These are phyloP conservation scores for Talaromyces liani DNA, from an alignment of 495 filamentous ascomycete genomes.

Conservation along the genomic window DNA sequence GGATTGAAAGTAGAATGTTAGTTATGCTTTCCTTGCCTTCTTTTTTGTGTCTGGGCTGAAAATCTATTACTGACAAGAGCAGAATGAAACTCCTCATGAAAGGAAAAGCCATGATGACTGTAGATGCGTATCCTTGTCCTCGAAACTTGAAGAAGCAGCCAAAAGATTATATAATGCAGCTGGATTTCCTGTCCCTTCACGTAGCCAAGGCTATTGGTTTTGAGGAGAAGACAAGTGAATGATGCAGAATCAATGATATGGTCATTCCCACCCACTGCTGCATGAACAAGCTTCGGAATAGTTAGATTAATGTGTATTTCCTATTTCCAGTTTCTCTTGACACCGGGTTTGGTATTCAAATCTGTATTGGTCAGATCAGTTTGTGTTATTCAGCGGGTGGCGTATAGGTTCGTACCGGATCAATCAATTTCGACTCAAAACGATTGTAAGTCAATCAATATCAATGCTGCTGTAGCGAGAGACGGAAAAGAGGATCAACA, in stretches of 20 bases:
- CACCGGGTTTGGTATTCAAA: not conserved
- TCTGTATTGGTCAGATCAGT: not conserved
- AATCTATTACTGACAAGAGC: slow-evolving; percentile 34
- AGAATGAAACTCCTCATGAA: slow-evolving; percentile 40
- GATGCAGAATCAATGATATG: slow-evolving; percentile 3
- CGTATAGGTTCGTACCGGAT: not conserved
- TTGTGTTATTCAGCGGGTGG: not conserved
- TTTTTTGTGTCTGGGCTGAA: not conserved
- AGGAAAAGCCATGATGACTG: slow-evolving; percentile 33
- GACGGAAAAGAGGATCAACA: not conserved
- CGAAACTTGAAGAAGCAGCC: not conserved
- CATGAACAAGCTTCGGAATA: not conserved
- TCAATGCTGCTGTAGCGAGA: not conserved
- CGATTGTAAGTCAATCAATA: slow-evolving; percentile 1
- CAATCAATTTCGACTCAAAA: not conserved
- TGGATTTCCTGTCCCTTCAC: not conserved
- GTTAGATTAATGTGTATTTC: not conserved
- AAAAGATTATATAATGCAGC: not conserved
- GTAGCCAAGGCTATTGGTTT: not conserved
- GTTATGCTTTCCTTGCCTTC: slow-evolving; percentile 10
- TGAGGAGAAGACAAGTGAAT: slow-evolving; percentile 8
- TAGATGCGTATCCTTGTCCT: not conserved
- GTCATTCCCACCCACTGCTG: slow-evolving; percentile 2
- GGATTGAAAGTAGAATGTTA: not conserved
- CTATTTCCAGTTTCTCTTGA: not conserved